A percentile compares a stretch with the other conserved stretches of the same genome.
phyloP scores from a whole-genome alignment of 73 alveolate genomes.

The Diophrys appendiculata region DNA sequence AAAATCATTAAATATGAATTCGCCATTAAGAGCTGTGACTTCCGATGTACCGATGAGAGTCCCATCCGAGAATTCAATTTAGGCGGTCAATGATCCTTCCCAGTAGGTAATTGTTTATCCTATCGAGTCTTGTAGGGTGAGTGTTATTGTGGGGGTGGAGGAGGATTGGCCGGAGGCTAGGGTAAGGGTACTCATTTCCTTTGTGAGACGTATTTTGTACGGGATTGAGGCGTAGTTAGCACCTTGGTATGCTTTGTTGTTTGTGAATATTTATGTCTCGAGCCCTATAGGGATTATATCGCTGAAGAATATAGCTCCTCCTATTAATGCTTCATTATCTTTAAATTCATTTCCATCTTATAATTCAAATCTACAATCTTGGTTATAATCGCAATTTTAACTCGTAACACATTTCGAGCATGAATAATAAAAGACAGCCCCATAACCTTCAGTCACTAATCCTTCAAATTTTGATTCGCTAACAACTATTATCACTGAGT shows the following conservation, averaged over 20 bases:
- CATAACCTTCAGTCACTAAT: no score
- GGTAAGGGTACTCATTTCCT: neutral
- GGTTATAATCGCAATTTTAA: no score
- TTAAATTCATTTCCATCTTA: no score
- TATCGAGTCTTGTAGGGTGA: neutral
- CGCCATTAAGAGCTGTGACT: neutral
- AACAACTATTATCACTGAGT: no score
- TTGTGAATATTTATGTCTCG: neutral
- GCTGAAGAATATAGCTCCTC: constrained; percentile 23
- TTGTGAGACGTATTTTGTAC: neutral
- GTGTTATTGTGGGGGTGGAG: neutral
- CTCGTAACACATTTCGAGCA: no score
- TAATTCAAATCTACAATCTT: no score
- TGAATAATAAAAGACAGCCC: no score
- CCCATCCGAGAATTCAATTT: neutral
- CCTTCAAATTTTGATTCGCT: no score
- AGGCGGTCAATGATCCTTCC: neutral
- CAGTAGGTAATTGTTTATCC: neutral
- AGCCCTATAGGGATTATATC: neutral
- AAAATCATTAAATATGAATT: neutral
- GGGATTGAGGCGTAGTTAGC: constrained; percentile 1
- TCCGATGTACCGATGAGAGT: neutral
- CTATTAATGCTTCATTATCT: neutral
- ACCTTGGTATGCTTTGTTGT: constrained; percentile 13
- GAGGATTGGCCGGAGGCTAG: neutral